Evolutionary conservation across 257 asterid species (phyloP), one percentile per base, ranked within the genome.

Genomic region (Petrea volubilis): DNA sequence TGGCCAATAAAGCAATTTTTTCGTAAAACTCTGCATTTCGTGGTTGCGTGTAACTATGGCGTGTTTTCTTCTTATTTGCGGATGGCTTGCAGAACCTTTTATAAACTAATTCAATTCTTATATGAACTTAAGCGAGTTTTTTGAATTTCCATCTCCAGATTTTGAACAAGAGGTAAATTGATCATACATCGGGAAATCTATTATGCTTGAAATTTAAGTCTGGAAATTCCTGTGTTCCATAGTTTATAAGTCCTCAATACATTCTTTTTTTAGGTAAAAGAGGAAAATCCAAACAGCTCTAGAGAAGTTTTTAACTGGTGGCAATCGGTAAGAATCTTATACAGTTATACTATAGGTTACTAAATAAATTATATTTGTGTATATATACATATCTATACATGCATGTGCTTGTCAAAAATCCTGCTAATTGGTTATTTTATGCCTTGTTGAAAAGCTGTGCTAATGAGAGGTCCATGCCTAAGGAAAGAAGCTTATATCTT

Each of bases 261-360:
- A 5, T 59, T 66, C 57, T 56, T 25, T 70, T 47, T 84, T 70
- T 71, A 88, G 95, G 84, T 84, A 5, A 76, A 78, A 65, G 82
- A 79, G 61, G 83, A 75, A n/a, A 77, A 67, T 84, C 59, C 82
- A 80, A 46, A 60, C 65, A 38, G 60, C 73, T 21, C 36, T 36
- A 51, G 77, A 72, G 58, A 71, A 47, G 67, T 14, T 62, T 56
- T 41, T 49, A 28, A 44, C 70, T 55, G 27, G 40, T 60, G 73
- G 56, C 60, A 64, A 60, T 51, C 8, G 74, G 91, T 85, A 67
- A 85, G 89, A 67, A 64, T 40, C 14, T 21, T 36, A 27, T 41
- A 12, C 10, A 38, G 6, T 38, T n/a, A n/a, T n/a, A 43, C 17
- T 0, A 8, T 25, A 5, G 34, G 50, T 6, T 55, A 34, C n/a